Conservation (phyloP, 2,329 filamentous ascomycete species). For the Aotearoamyces nothofagi region DNA sequence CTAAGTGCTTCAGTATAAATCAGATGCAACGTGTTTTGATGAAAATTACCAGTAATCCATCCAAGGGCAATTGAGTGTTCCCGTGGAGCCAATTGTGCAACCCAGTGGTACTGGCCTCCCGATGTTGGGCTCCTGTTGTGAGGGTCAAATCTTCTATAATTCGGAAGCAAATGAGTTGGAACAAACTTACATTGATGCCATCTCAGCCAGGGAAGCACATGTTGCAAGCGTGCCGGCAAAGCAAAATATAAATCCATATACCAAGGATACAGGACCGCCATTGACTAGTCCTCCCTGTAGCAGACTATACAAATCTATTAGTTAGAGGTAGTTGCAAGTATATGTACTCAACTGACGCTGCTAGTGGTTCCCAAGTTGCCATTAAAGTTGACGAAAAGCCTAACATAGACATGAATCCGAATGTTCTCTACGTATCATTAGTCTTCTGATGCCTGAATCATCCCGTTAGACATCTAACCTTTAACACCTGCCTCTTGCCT, state of each 20-base stretch:
- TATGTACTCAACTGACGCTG: conserved; percentile 26
- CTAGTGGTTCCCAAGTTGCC: conserved; percentile 34
- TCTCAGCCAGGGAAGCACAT: conserved; percentile 25
- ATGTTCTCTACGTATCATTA: conserved; percentile 26
- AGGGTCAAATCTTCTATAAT: background rate
- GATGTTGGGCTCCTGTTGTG: conserved; percentile 14
- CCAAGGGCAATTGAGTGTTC: conserved; percentile 33
- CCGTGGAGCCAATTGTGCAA: conserved; percentile 34
- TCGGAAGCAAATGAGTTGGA: background rate
- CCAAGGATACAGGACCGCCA: conserved; percentile 33
- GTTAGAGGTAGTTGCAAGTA: conserved; percentile 23
- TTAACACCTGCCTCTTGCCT: conserved; percentile 13
- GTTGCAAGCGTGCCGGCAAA: conserved; percentile 25
- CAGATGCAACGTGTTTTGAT: background rate
- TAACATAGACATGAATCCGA: conserved; percentile 27
- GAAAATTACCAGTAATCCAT: conserved; percentile 1
- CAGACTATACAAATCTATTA: conserved; percentile 17
- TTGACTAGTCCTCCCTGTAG: conserved; percentile 17
- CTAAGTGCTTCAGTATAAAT: conserved; percentile 26
- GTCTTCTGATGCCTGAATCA: conserved; percentile 7
- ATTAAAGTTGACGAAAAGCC: conserved; percentile 31
- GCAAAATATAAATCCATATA: conserved; percentile 32
- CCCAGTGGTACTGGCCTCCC: conserved; percentile 45
- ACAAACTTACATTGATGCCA: conserved; percentile 23
- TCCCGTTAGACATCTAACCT: conserved; percentile 4